Base-by-base conservation (phyloP, 306 rosid genomes). In the Ormosia semicastrata region DNA sequence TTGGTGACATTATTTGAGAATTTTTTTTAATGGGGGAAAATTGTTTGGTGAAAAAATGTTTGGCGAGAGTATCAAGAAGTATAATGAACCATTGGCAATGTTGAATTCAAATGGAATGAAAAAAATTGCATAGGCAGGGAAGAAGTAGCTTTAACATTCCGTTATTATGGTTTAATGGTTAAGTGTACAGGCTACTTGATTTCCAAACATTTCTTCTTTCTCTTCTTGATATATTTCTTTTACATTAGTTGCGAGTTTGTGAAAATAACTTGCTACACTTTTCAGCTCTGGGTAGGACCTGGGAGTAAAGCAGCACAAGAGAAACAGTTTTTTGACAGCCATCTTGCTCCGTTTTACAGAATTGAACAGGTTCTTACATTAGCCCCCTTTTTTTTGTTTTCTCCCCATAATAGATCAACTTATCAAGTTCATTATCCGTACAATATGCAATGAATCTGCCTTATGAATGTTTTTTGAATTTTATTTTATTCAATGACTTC, bases 231-330 rank as follows among this genome's bases (percentile, higher is more conserved):
- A 73, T 81, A 59, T 58, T 52, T 65, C 64, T 66, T 18, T 37
- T 70, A 64, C 36, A 37, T 34, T 70, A 17, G 54, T 65, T 77
- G 29, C 30, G 66, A 50, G 77, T 81, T 60, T 63, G 57, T 53
- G 46, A 77, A 81, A 75, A 65, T 47, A 74, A 77, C 29, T 84
- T 68, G 77, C 63, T 88, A 7, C 71, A 64, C 59, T 82, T 91
- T 82, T 84, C 94, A 92, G 99, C 94, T 95, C 63, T 95, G 99
- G 99, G 98, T 95, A 71, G 98, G 99, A 75, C 98, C 96, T 71
- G 99, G 98, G 86, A 95, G 99, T 88, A 92, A 86, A 86, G 98
- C 99, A 64, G 97, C 98, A 7, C 91, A 84, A 76, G 98, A 95
- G 92, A 95, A 91, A 81, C 90, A 84, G 54, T 95, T 91, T 89